Conservation (phyloP, 805 yeast genomes). For the Brettanomyces anomalus region DNA sequence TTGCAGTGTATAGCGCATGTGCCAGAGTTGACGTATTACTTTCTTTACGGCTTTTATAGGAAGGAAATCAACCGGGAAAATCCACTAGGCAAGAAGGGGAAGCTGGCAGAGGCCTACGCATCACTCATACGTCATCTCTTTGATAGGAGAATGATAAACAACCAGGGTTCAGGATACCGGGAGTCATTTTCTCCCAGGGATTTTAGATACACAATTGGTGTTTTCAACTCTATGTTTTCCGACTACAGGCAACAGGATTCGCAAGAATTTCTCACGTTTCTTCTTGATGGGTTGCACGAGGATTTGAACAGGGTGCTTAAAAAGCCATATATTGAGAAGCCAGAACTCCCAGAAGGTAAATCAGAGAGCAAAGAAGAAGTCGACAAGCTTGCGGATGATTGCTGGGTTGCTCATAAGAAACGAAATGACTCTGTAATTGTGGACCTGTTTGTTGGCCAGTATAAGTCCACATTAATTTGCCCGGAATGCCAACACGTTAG, state of each 20-base stretch:
- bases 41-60: slow-evolving; percentile 49
- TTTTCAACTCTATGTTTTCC: slow-evolving; percentile 66
- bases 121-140: slow-evolving; percentile 54
- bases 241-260: slow-evolving; percentile 89
- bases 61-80: slow-evolving; percentile 65
- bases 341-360: slow-evolving; percentile 63
- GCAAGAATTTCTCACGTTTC: slow-evolving; percentile 82
- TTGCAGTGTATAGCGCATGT: slow-evolving; percentile 81
- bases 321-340: slow-evolving; percentile 85
- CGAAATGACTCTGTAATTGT: slow-evolving; percentile 80
- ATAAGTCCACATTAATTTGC: slow-evolving; percentile 82
- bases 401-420: slow-evolving; percentile 72
- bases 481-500: slow-evolving; percentile 76
- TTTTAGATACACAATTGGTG: slow-evolving; percentile 72
- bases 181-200: slow-evolving; percentile 52
- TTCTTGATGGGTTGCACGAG: slow-evolving; percentile 85
- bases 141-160: slow-evolving; percentile 18
- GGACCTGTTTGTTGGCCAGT: slow-evolving; percentile 84
- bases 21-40: slow-evolving; percentile 75
- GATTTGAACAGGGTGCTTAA: slow-evolving; percentile 75
- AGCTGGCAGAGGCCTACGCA: slow-evolving; percentile 72
- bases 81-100: slow-evolving; percentile 82
- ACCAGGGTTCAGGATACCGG: slow-evolving; percentile 1
- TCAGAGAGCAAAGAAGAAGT: slow-evolving; percentile 45
- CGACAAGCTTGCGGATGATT: slow-evolving; percentile 53